A percentile compares a stretch with the other conserved stretches of the same genome.
These are phyloP conservation scores for Mycoemilia scoparia DNA, from an alignment of 192 early-diverging fungal genomes.

Conservation along the genomic window DNA sequence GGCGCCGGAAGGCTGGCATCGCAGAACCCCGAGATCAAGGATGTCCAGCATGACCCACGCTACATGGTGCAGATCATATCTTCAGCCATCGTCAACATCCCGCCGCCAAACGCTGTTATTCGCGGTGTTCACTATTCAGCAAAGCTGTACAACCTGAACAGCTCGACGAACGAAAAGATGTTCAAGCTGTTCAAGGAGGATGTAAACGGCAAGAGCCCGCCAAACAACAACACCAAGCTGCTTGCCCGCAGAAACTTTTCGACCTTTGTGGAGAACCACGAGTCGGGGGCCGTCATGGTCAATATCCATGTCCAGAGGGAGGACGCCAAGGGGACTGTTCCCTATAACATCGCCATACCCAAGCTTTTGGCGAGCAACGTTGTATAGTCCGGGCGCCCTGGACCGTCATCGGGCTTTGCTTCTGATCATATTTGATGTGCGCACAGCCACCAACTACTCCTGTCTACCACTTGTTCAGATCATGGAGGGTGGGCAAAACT, in stretches of 20 bases:
- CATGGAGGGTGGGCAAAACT: background rate
- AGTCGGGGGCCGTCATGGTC: constrained; percentile 21
- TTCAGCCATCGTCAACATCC: constrained; percentile 62
- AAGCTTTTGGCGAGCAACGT: constrained; percentile 6
- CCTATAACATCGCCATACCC: constrained; percentile 30
- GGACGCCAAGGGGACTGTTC: constrained; percentile 23
- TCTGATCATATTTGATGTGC: too few relatives aligned
- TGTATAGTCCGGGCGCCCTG: too few relatives aligned
- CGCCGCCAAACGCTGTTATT: constrained; percentile 54
- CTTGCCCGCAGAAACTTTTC: constrained; percentile 41
- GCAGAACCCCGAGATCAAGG: constrained; percentile 26
- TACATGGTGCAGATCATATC: constrained; percentile 69
- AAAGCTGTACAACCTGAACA: constrained; percentile 34
- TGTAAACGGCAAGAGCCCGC: constrained; percentile 40
- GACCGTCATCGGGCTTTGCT: too few relatives aligned
- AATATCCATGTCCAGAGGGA: constrained; percentile 36
- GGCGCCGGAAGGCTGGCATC: constrained; percentile 40
- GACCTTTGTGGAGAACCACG: constrained; percentile 24
- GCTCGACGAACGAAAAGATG: constrained; percentile 51
- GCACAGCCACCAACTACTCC: too few relatives aligned
- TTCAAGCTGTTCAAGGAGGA: constrained; percentile 46
- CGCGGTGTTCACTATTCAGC: constrained; percentile 42
- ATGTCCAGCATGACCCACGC: constrained; percentile 37
- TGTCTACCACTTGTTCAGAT: too few relatives aligned
- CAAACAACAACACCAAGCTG: constrained; percentile 31